Evolutionary conservation across 768 basidiomycete genomes (phyloP).

Genomic region (Tylopilus sp.): DNA sequence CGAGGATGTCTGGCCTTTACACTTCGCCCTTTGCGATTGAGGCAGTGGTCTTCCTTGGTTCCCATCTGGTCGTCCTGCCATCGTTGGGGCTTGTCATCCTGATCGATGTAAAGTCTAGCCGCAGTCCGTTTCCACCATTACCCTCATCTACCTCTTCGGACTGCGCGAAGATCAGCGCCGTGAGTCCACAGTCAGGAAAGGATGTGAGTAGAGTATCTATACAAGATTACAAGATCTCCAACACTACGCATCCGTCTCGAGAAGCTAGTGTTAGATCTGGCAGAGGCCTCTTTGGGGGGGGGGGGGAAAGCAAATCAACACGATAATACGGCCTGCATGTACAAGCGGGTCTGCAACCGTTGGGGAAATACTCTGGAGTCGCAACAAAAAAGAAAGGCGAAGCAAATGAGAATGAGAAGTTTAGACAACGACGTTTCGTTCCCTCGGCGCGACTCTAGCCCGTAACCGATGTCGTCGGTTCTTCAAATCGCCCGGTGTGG

Average conservation of each 20-base stretch:
- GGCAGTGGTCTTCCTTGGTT: constrained; percentile 1
- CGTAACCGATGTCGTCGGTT: constrained; percentile 77
- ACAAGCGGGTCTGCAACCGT: constrained; percentile 28
- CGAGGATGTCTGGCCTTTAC: constrained; percentile 55
- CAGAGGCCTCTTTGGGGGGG: neutral
- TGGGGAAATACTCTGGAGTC: constrained; percentile 19
- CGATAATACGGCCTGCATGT: constrained; percentile 35
- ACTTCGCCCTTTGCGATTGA: constrained; percentile 28
- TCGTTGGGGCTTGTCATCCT: neutral
- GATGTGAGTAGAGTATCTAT: no score
- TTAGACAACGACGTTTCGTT: constrained; percentile 7
- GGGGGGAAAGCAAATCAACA: constrained; percentile 25
- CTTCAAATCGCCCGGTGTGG: constrained; percentile 89
- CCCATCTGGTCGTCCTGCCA: neutral
- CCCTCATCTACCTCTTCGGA: no score
- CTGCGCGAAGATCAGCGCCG: no score
- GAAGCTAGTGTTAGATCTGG: constrained; percentile 7
- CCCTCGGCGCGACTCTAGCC: constrained; percentile 51
- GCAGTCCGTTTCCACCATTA: neutral
- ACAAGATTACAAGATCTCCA: no score
- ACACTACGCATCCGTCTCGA: no score
- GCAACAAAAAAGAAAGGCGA: neutral
- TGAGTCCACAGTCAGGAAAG: no score
- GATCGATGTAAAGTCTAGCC: neutral
- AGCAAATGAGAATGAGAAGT: neutral